Base-by-base conservation (phyloP, 768 basidiomycete species). In the Tulasnella sp. region DNA sequence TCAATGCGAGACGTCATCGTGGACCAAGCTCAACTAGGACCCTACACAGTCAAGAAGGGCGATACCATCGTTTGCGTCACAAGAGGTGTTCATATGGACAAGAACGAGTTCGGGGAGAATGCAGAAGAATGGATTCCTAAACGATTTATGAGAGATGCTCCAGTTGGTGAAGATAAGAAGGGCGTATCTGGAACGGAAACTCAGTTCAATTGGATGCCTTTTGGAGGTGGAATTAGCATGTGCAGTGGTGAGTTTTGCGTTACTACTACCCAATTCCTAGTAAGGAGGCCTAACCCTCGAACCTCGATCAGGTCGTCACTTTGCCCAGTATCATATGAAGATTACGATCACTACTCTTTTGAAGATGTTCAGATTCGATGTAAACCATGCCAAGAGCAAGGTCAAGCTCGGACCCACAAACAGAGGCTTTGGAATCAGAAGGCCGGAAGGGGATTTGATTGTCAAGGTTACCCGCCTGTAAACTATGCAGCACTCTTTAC, bases 121-220 rank as follows among this genome's bases (percentile, higher is more conserved):
- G 43, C 44, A 3, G 19, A 45, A 6, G 32, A 45, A 34, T 53
- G 7, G 5, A 35, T 33, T 22, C 51, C 51, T 5, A 45, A 25
- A 25, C 27, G 51, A 19, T 53, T 53, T 31, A 2, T 53, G 24
- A n/a, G n/a, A n/a, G n/a, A n/a, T n/a, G 6, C 25, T 20, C 32
- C 35, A 13, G 42, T 32, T 10, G 42, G 32, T 10, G 22, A 34
- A 15, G 31, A 20, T 4, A 35, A 46, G 22, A 19, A 12, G 34
- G 34, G 34, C 34, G 34, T 35, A n/a, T n/a, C n/a, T n/a, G 49
- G 49, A 1, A 51, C 49, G 4, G 49, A 51, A 20, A 42, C 39
- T 5, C 24, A 31, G 40, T 51, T 27, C 39, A 51, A 51, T 16
- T 51, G 49, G 49, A 51, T 51, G 49, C 49, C 49, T 27, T 51